Evolutionary conservation across 2,329 filamentous ascomycete species (phyloP), one percentile per base, ranked within the genome.

Genomic region (Drechslera avenae): DNA sequence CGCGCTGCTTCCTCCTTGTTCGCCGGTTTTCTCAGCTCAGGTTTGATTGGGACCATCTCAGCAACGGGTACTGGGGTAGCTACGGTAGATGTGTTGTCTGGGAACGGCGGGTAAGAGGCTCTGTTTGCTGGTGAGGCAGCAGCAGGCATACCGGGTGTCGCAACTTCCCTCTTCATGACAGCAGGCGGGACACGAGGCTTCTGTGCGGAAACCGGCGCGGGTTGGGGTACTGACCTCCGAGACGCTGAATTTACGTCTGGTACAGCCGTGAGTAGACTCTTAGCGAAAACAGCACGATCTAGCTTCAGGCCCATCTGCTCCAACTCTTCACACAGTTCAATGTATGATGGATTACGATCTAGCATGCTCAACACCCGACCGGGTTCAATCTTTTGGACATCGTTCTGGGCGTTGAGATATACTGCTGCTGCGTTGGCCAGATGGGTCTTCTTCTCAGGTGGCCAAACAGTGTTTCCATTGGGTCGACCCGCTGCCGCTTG

Each of bases 1-100:
- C 79, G 73, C n/a, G 82, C 81, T 45, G 76, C 76, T 60, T 82
- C 79, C 62, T 79, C 80, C 58, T 84, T 84, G 54, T 80, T 75
- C 4, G 72, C 71, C 23, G 77, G 75, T 9, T 50, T 60, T 48
- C 64, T 73, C 26, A 66, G 39, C 41, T 63, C 66, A 37, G 58
- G 47, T 37, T 59, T 68, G 19, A 46, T 57, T 4, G 54, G 73
- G 16, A 69, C 50, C 67, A 72, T 72, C 43, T 69, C 65, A 10
- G 68, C 69, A 17, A 73, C 63, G 7, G 65, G 64, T 28, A 50
- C 58, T 14, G 63, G 59, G 1, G 60, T 50, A 12, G 53, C 54
- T 21, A 59, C 57, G n/a, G 57, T 50, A 30, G 59, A 54, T 6
- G 21, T 45, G 21, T 42, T 50, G 10, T 56, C 37, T 14, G 58